Conservation (phyloP, 2,329 filamentous ascomycete species). For the Talaromyces amestolkiae region DNA sequence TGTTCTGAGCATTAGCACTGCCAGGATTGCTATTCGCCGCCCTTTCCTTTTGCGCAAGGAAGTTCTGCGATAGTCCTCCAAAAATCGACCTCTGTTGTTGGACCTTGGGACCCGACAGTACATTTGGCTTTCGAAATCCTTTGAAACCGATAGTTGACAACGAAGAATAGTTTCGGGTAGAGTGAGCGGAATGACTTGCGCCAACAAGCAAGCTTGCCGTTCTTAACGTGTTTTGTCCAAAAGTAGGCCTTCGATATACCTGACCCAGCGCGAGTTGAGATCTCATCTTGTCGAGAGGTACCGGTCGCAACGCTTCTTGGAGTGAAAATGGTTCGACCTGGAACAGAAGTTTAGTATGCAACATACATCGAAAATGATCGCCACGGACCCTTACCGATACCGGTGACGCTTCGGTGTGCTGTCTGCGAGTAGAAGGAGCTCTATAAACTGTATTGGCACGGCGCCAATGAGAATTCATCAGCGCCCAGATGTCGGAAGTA, state of each 20-base stretch:
- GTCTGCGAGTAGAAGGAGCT: conserved; percentile 10
- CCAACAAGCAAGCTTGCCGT: conserved; percentile 22
- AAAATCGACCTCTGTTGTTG: conserved; percentile 41
- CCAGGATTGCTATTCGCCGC: conserved; percentile 88
- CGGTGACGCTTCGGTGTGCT: conserved; percentile 19
- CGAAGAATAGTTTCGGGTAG: conserved; percentile 36
- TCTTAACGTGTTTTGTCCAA: conserved; percentile 19
- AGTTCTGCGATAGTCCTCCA: conserved; percentile 47
- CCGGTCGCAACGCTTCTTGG: conserved; percentile 30
- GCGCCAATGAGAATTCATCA: conserved; percentile 41
- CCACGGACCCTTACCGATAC: conserved; percentile 6
- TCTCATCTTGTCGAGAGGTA: conserved; percentile 28
- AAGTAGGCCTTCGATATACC: conserved; percentile 21
- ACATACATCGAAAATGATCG: background rate
- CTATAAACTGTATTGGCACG: conserved; percentile 23
- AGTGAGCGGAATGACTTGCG: conserved; percentile 21
- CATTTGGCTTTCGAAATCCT: conserved; percentile 25
- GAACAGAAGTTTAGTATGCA: conserved; percentile 17
- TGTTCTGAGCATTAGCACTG: conserved; percentile 84
- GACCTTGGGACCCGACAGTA: conserved; percentile 27
- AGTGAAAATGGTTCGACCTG: conserved; percentile 21
- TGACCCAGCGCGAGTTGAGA: conserved; percentile 23
- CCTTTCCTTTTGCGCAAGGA: conserved; percentile 83
- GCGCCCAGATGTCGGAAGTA: conserved; percentile 46
- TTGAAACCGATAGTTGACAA: conserved; percentile 29